phyloP scores from a whole-genome alignment of 352 stramenopile genomes.

The Blastocystis hominis region DNA sequence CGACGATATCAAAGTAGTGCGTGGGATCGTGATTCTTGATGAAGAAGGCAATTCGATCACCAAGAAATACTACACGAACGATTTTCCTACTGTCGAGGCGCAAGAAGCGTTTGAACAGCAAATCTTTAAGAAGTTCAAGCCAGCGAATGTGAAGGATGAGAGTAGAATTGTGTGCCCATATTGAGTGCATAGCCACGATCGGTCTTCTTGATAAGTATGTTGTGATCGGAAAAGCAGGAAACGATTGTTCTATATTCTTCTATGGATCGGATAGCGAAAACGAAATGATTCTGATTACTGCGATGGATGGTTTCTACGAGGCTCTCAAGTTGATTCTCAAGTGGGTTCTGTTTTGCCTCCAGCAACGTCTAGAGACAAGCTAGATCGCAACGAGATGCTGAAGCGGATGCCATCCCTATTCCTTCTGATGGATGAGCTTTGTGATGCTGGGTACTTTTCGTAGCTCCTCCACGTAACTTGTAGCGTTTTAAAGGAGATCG shows the following conservation, averaged over 20 bases:
- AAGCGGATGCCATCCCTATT: slow-evolving; percentile 52
- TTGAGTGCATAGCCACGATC: slow-evolving; percentile 25
- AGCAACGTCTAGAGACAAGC: neutral
- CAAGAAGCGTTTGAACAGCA: slow-evolving; percentile 46
- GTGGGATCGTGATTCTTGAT: slow-evolving; percentile 45
- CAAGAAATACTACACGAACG: slow-evolving; percentile 56
- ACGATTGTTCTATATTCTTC: slow-evolving; percentile 47
- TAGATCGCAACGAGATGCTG: slow-evolving; percentile 50
- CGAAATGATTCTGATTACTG: slow-evolving; percentile 49
- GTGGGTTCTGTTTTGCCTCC: neutral
- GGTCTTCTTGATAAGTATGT: slow-evolving; percentile 46
- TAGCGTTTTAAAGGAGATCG: slow-evolving; percentile 55
- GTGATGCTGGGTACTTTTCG: neutral
- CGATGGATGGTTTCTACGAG: slow-evolving; percentile 52
- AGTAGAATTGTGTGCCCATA: neutral
- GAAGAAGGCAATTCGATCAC: slow-evolving; percentile 49
- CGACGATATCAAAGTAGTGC: slow-evolving; percentile 27
- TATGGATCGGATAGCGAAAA: slow-evolving; percentile 46
- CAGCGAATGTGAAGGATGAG: neutral
- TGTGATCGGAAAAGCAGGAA: slow-evolving; percentile 38
- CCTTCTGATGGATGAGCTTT: slow-evolving; percentile 54
- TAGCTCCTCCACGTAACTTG: neutral
- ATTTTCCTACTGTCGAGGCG: slow-evolving; percentile 19
- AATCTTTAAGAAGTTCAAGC: slow-evolving; percentile 55
- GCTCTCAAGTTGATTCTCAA: slow-evolving; percentile 45